Evolutionary conservation across 768 basidiomycete genomes (phyloP).

Genomic region (Pulveroboletus sp.): DNA sequence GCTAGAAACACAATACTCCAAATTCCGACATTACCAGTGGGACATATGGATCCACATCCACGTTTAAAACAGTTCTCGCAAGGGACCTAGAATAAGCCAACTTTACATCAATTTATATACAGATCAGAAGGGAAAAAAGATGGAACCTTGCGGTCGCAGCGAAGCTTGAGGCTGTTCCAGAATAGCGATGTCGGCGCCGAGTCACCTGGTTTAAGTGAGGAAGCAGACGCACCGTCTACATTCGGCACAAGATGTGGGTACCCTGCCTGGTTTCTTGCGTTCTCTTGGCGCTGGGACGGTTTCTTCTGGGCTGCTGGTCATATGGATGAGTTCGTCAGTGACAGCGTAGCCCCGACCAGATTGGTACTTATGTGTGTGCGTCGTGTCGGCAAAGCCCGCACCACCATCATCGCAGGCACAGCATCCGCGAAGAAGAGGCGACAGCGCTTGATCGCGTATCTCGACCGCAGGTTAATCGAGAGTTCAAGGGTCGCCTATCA

Average conservation of each 20-base stretch:
- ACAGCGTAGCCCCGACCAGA: not conserved
- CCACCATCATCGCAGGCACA: not conserved
- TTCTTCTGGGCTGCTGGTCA: slow-evolving; percentile 7
- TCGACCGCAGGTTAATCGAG: not conserved
- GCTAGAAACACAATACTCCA: slow-evolving; percentile 1
- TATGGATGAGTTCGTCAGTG: not conserved
- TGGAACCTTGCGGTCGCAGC: slow-evolving; percentile 57
- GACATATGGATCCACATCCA: slow-evolving; percentile 72
- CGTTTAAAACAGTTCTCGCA: slow-evolving; percentile 75
- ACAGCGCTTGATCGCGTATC: not conserved
- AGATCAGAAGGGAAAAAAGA: not conserved
- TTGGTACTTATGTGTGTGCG: not conserved
- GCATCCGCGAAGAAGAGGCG: not conserved
- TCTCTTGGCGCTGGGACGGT: slow-evolving; percentile 24
- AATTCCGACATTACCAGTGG: slow-evolving; percentile 48
- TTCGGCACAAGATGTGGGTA: slow-evolving; percentile 40
- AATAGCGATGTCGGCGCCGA: not conserved
- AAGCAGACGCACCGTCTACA: slow-evolving; percentile 31
- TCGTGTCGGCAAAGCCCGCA: slow-evolving; percentile 8
- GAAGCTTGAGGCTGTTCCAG: slow-evolving; percentile 49
- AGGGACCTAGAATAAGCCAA: slow-evolving; percentile 46
- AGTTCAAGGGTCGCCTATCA: not conserved
- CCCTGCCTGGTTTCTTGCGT: slow-evolving; percentile 46
- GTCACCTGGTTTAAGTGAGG: not conserved
- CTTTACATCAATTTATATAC: slow-evolving; percentile 11